Conservation (phyloP, 2,329 filamentous ascomycete genomes). For the Fusarium goolgardi region DNA sequence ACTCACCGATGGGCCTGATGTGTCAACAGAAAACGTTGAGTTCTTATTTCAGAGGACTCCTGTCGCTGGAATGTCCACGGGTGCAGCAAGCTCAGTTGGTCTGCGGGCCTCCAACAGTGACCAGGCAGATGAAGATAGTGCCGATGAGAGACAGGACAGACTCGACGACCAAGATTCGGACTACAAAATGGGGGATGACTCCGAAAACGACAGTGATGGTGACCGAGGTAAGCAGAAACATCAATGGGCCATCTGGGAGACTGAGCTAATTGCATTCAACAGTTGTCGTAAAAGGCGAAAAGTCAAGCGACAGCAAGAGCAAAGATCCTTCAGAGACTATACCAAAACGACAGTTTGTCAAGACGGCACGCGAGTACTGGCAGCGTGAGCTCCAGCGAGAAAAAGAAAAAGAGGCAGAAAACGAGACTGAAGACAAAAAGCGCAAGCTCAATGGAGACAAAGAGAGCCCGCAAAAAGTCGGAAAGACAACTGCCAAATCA, state of each 20-base stretch:
- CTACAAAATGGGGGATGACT: not conserved
- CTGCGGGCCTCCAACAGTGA: no score
- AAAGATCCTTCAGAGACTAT: fast-evolving
- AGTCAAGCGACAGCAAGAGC: not conserved
- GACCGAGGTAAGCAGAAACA: not conserved
- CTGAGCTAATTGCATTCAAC: no score
- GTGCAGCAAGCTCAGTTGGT: not conserved
- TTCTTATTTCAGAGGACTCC: not conserved
- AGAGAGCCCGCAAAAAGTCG: not conserved
- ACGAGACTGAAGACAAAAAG: not conserved
- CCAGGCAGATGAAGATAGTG: not conserved
- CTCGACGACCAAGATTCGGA: not conserved
- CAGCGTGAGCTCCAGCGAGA: not conserved
- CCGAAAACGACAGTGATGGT: not conserved
- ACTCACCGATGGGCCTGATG: not conserved
- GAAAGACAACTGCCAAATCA: not conserved
- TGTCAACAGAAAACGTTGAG: not conserved
- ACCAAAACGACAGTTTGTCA: not conserved
- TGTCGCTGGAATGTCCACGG: not conserved
- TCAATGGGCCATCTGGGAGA: no score
- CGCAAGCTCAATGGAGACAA: not conserved
- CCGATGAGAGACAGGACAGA: not conserved
- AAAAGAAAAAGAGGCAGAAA: not conserved
- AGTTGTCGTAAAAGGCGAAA: not conserved
- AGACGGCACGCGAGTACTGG: not conserved